These are phyloP conservation scores for Colletotrichum karsti DNA, from an alignment of 2,329 filamentous ascomycete species.

Conservation along the genomic window DNA sequence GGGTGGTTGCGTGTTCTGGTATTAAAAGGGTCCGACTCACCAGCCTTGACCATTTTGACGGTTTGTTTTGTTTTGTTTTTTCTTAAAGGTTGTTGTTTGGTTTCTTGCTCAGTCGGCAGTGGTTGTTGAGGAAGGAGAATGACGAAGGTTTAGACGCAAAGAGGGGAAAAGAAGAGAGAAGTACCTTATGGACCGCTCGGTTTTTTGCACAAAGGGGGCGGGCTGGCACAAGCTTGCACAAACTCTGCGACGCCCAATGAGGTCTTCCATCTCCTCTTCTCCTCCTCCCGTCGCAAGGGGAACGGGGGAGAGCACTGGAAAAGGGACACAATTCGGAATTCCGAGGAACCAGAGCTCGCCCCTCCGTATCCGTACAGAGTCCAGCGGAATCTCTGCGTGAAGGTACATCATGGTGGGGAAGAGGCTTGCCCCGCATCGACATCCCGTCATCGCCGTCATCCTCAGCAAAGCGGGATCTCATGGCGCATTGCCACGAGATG, in stretches of 20 bases:
- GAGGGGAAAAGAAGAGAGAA: constrained; percentile 23
- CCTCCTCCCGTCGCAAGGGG: neutral
- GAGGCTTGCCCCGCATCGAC: constrained; percentile 15
- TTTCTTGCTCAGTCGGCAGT: constrained; percentile 2
- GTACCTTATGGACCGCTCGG: constrained; percentile 16
- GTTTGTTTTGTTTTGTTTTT: constrained; percentile 49
- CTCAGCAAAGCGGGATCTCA: neutral
- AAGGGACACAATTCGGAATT: constrained; percentile 15
- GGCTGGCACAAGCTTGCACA: constrained; percentile 21
- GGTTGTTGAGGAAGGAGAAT: constrained; percentile 14
- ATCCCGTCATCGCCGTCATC: constrained; percentile 19
- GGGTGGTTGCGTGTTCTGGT: constrained; percentile 32
- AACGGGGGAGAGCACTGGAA: neutral
- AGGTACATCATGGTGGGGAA: constrained; percentile 16
- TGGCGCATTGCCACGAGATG: neutral
- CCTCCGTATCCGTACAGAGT: constrained; percentile 2
- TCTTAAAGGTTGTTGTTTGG: constrained; percentile 23
- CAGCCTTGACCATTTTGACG: constrained; percentile 98
- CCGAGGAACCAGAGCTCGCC: constrained; percentile 25
- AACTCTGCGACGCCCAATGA: constrained; percentile 16
- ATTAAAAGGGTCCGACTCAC: constrained; percentile 63
- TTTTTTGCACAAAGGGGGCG: neutral
- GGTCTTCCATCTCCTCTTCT: neutral
- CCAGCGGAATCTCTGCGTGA: neutral
- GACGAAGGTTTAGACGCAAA: constrained; percentile 16